Base-by-base conservation (phyloP, 352 stramenopile species). In the Aphanomyces cochlioides region DNA sequence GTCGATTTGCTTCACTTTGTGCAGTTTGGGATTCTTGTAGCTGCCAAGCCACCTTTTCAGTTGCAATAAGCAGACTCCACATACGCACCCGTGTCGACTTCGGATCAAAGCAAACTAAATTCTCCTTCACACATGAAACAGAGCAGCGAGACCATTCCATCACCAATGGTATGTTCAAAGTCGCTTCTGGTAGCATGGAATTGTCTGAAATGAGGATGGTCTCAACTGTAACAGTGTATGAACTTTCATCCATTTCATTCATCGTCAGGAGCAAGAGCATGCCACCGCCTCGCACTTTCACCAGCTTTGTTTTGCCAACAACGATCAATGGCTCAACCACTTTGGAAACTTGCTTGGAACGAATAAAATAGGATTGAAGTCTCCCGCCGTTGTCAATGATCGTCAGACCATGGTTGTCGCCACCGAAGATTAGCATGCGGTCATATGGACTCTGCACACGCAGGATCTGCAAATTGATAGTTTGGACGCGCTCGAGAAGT, bases 71-170 rank as follows among this genome's bases (percentile, higher is more conserved):
- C 3, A 79, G 38, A 28, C 72, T 47, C 57, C 71, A 56, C 1
- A 78, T 67, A 3, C 64, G 58, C 5, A 81, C 56, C 56, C 54
- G 58, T 38, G 64, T 39, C 19, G 50, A 39, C 0, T 75, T 1
- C 0, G 67, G 56, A 47, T 85, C 72, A 3, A 80, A 17, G 19
- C 75, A 53, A 13, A 84, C 74, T 17, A 88, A 12, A 15, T 63
- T 59, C 10, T 81, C 72, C 4, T 67, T 72, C 64, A 78, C 10
- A 47, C 36, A 59, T 77, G 17, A 61, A 73, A 28, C 81, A 66
- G 10, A 73, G 63, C 2, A 67, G 70, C n/a, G 40, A 15, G 45
- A 17, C 64, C 64, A 70, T 10, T 60, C 56, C 34, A 70, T 41
- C 2, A 7, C 1, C 10, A 37, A 10, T 10, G 64, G 64, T 7